Base-by-base conservation (phyloP, 208 protist species). In the Willaertia magna region DNA sequence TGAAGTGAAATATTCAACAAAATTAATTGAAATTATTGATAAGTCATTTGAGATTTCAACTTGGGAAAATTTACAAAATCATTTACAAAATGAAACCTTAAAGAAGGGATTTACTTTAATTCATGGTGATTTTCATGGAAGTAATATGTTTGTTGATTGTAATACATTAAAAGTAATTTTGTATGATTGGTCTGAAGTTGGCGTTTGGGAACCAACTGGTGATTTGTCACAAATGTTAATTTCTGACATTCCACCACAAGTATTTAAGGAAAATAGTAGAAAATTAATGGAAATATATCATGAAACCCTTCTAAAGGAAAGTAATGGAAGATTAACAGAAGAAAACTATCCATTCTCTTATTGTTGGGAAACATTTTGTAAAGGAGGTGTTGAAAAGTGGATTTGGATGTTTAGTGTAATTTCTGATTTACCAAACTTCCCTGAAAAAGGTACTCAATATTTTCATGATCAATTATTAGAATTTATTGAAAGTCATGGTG, bases 121-220 rank as follows among this genome's bases (percentile, higher is more conserved):
- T 76, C 86, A 88, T 55, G 86, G 86, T 14, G 86, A 88, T 79
- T 88, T 84, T n/a, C 86, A 88, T 55, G 49, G 74, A 0, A 52
- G 55, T 46, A 88, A 88, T 11, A 87, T 88, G 86, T 88, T 88
- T 74, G 48, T 48, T 1, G 43, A 85, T 85, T 12, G 20, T 51
- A 74, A 48, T 39, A 86, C 7, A 39, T 67, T 67, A 26, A 26
- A 67, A 67, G 18, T 88, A 30, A 30, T 85, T 1, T n/a, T 44
- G 85, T 88, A 43, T 87, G 86, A 88, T 88, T 88, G 86, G 86
- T 88, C 79, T 48, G 85, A 88, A 52, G 86, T 88, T 48, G 86
- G 86, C 2, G 26, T 85, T 1, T 88, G 86, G 86, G 46, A 88
- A 34, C 86, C 86, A 79, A 26, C 40, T 16, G 40, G 67, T 39